These are phyloP conservation scores for Artemisia annua DNA, from an alignment of 129 eudicot genomes.

Conservation along the genomic window DNA sequence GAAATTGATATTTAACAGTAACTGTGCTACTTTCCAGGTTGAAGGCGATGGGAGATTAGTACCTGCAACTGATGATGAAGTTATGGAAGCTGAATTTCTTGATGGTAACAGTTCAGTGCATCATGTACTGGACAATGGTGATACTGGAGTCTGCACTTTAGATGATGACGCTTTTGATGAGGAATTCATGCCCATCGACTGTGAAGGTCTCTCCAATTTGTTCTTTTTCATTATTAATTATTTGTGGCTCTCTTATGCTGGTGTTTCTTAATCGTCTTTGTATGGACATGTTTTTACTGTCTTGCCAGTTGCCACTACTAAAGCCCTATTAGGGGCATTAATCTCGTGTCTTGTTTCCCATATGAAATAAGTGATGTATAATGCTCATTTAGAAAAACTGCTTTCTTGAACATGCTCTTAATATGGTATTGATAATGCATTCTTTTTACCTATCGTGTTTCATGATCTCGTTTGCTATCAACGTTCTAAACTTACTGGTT, in stretches of 20 bases:
- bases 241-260: slow-evolving; percentile 15
- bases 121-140: slow-evolving; percentile 36
- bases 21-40: slow-evolving; percentile 48
- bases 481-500: not conserved
- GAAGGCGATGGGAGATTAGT: slow-evolving; percentile 87
- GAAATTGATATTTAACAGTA: not conserved
- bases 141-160: slow-evolving; percentile 36
- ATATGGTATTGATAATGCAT: not conserved
- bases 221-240: not conserved
- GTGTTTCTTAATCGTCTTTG: slow-evolving; percentile 4
- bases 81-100: slow-evolving; percentile 74
- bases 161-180: slow-evolving; percentile 23
- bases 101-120: slow-evolving; percentile 52
- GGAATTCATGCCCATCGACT: slow-evolving; percentile 33
- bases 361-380: slow-evolving; percentile 13
- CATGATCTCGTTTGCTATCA: not conserved
- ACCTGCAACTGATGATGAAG: slow-evolving; percentile 95
- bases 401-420: slow-evolving; percentile 22
- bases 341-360: not conserved
- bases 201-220: slow-evolving; percentile 30
- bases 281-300: not conserved
- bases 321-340: not conserved
- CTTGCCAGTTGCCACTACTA: not conserved
- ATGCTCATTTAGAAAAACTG: not conserved
- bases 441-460: slow-evolving; percentile 7